Base-by-base conservation (phyloP, 345 rosid species). In the Salix brachista region DNA sequence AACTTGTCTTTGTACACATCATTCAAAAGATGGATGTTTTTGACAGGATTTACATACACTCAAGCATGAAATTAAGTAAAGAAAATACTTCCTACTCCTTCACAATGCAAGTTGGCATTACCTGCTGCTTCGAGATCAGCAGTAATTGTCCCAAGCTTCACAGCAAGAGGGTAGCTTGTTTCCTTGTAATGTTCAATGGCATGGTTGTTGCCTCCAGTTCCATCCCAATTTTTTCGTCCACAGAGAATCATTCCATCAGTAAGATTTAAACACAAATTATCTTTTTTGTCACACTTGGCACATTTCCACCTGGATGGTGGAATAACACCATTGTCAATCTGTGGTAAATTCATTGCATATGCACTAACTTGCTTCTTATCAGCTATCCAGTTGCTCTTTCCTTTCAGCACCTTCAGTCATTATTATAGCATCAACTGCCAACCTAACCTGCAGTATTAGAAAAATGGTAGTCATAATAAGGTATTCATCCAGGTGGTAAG, bases 211-310 rank as follows among this genome's bases (percentile, higher is more conserved):
- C 98, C 99, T 67, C 97, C 99, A 84, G 88, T 92, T 80, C 97
- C 99, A 86, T 92, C 97, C 97, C 97, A 96, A 82, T 92, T 94
- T 79, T 77, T 94, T 82, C 99, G 85, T 65, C 99, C 98, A 76
- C 98, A 96, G n/a, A 94, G 94, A 78, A 92, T 94, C 93, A 87
- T 86, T 75, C 99, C 99, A 85, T 96, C 99, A 6, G 97, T 90
- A 80, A 94, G 92, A 89, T 96, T 96, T 77, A 96, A 82, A 98
- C 99, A 96, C 28, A 96, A 91, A 83, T 96, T 96, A 30, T 96
- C 94, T 70, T 73, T 91, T 84, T 96, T 91, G 67, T 96, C 97
- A 77, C 99, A 96, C 86, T 91, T 96, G 0, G 82, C 71, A 85
- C 98, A 96, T 81, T 87, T 90, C 99, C 99, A 94, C 18, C 98